Evolutionary conservation across 352 stramenopile species (phyloP), one percentile per base, ranked within the genome.

Genomic region (Pythium inflatum): DNA sequence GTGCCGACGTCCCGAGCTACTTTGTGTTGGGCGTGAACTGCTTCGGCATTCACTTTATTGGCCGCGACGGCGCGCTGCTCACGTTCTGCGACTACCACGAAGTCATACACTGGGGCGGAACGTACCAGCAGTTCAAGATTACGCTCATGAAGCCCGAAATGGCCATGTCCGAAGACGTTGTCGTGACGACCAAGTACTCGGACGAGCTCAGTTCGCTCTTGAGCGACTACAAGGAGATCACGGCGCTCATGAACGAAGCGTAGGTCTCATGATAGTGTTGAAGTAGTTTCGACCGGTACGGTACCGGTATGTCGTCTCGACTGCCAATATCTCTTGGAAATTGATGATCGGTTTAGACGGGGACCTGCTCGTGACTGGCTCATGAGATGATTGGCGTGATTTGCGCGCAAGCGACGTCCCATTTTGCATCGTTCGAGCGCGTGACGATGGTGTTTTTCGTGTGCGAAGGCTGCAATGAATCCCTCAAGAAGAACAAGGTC

Each of bases 401-500:
- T n/a, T n/a, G n/a, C n/a, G n/a, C n/a, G n/a, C n/a, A n/a, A n/a
- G n/a, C n/a, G n/a, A n/a, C n/a, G n/a, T n/a, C n/a, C n/a, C n/a
- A n/a, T n/a, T n/a, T n/a, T n/a, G n/a, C n/a, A n/a, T n/a, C n/a
- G n/a, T n/a, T n/a, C n/a, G n/a, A n/a, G n/a, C n/a, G n/a, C n/a
- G n/a, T n/a, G n/a, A 43, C 31, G 20, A 95, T 95, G 87, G 87
- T 95, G 45, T 95, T 93, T 68, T 95, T 95, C 54, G 86, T 95
- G 48, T 95, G 87, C 63, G 87, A 95, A 70, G 85, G 84, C 59
- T 95, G 87, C 80, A 93, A 95, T 66, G 87, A 98, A 81, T 97
- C 90, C 66, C 80, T 98, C 54, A 98, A 98, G 77, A 98, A 98
- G 82, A 95, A 92, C 74, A 95, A 98, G 73, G 93, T 98, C 55